Evolutionary conservation across 306 rosid species (phyloP), one percentile per base, ranked within the genome.

Genomic region (Morella rubra): DNA sequence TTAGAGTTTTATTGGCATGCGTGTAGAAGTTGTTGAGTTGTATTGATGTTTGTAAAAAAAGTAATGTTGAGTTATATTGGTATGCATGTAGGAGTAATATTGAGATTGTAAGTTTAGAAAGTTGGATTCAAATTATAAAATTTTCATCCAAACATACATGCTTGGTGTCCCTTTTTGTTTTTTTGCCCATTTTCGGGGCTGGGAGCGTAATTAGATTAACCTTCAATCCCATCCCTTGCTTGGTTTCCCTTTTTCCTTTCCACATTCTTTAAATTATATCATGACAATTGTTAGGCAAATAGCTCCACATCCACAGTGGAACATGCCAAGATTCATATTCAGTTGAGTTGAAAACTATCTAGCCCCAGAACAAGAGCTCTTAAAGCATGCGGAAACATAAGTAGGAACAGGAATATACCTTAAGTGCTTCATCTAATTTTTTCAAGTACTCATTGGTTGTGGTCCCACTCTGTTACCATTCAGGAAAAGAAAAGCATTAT

Each of bases 401-500:
- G 50, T 52, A 55, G 45, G 77, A 59, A 73, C 20, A 32, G 52
- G 0, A 18, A 37, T 59, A 81, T 84, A 94, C 97, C 95, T 89
- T 86, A 47, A 94, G 96, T 61, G 98, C 93, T 83, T 82, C 86
- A 68, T 90, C 97, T 83, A 95, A 82, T 80, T 88, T 90, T 78
- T 76, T 79, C 79, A 92, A 80, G 89, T 92, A 95, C 75, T 90
- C 93, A 62, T 84, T 87, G 61, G 96, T 84, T 44, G 69, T 65
- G 14, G 93, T 92, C 80, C 96, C 97, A 68, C 93, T 95, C 97
- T 95, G 86, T 80, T 73, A 27, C 79, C 79, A 77, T 65, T 81
- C 72, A 54, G 73, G 60, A 58, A 73, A 53, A 59, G 56, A 32
- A 12, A 64, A 44, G 55, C 44, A 40, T 22, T 72, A 80, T 54